A percentile compares a stretch with the other conserved stretches of the same genome.
phyloP scores from a whole-genome alignment of 768 basidiomycete genomes.

The Phanerodontia chrysosporium region DNA sequence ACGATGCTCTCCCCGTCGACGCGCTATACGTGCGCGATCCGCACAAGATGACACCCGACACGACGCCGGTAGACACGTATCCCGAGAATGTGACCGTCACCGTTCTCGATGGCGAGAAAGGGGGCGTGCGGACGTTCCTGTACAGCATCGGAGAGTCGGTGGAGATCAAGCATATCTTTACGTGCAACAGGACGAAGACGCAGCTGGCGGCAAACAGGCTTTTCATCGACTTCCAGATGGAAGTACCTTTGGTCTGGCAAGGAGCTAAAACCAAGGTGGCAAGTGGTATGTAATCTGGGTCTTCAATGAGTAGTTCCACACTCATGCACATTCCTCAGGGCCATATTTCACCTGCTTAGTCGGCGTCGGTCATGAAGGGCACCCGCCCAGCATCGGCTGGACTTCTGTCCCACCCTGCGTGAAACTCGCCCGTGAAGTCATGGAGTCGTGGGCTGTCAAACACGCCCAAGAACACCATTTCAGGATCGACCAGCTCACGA shows the following conservation, averaged over 20 bases:
- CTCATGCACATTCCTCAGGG: not conserved
- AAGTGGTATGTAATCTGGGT: not conserved
- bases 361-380: not conserved
- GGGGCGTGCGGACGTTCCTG: slow-evolving; percentile 5
- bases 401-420: not conserved
- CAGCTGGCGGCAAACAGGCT: slow-evolving; percentile 6
- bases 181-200: slow-evolving; percentile 9
- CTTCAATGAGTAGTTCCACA: not conserved
- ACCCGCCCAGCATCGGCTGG: slow-evolving; percentile 1
- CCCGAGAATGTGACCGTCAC: slow-evolving; percentile 3
- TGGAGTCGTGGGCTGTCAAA: not conserved
- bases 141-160: not conserved
- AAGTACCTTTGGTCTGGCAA: slow-evolving; percentile 11
- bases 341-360: slow-evolving; percentile 14
- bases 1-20: slow-evolving; percentile 7
- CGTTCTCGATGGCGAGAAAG: not conserved
- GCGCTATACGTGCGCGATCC: slow-evolving; percentile 12
- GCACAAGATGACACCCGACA: slow-evolving; percentile 7
- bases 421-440: slow-evolving; percentile 3
- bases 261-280: slow-evolving; percentile 8
- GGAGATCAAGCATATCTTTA: slow-evolving; percentile 11
- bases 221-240: slow-evolving; percentile 9
- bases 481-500: slow-evolving; percentile 1
- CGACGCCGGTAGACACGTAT: slow-evolving; percentile 5
- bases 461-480: not conserved